Conservation (phyloP, 345 rosid species). For the Tarenaya hassleriana region DNA sequence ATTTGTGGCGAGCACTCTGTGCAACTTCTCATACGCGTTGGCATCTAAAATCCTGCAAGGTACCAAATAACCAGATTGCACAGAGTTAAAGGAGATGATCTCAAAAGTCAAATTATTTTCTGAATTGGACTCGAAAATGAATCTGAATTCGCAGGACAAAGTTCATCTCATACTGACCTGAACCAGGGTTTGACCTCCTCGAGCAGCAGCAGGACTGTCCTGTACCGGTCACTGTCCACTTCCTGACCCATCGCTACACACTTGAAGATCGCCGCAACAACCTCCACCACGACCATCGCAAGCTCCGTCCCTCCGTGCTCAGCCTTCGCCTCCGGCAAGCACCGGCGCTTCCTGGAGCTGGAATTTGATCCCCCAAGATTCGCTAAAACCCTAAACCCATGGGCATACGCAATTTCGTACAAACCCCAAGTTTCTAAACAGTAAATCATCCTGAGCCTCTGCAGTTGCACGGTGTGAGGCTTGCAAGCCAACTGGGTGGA, state of each 20-base stretch:
- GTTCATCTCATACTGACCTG: slow-evolving; percentile 36
- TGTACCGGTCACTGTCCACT: slow-evolving; percentile 33
- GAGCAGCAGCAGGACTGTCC: slow-evolving; percentile 38
- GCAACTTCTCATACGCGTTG: slow-evolving; percentile 49
- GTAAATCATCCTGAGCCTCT: slow-evolving; percentile 44
- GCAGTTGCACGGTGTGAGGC: slow-evolving; percentile 45
- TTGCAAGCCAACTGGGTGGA: slow-evolving; percentile 66
- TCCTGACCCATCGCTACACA: slow-evolving; percentile 42
- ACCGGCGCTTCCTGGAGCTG: slow-evolving; percentile 17
- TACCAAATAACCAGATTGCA: not conserved
- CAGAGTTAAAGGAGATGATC: slow-evolving; percentile 5
- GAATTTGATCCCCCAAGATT: slow-evolving; percentile 33
- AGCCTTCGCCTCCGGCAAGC: slow-evolving; percentile 31
- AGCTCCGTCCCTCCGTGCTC: slow-evolving; percentile 42
- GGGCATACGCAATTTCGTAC: slow-evolving; percentile 35
- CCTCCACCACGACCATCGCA: slow-evolving; percentile 46
- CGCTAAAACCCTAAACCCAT: slow-evolving; percentile 48
- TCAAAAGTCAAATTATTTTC: too few relatives aligned
- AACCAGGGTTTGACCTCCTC: slow-evolving; percentile 66
- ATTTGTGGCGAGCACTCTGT: slow-evolving; percentile 41
- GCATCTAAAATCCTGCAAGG: slow-evolving; percentile 55
- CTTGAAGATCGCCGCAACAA: slow-evolving; percentile 42
- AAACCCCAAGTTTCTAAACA: slow-evolving; percentile 52
- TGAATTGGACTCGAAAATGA: slow-evolving; percentile 13
- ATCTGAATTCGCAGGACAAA: slow-evolving; percentile 4